Evolutionary conservation across 306 rosid species (phyloP).

Genomic region (Canavalia gladiata): DNA sequence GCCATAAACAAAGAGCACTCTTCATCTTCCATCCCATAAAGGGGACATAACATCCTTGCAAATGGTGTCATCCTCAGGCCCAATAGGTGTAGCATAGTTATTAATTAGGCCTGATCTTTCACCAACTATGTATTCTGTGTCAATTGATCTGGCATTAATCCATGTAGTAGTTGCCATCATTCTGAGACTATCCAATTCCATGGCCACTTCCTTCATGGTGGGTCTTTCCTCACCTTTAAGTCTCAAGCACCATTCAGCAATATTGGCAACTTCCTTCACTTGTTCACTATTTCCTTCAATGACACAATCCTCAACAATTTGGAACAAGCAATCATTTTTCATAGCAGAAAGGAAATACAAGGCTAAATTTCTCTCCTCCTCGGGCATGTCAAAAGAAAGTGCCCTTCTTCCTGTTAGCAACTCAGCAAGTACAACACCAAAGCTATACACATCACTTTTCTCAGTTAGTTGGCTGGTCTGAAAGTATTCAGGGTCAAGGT

Average conservation of each 20-base stretch:
- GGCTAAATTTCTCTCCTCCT: constrained; percentile 41
- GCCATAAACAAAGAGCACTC: not conserved
- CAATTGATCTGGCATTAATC: constrained; percentile 23
- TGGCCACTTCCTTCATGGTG: constrained; percentile 51
- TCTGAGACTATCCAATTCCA: constrained; percentile 46
- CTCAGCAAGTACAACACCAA: constrained; percentile 54
- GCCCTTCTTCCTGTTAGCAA: constrained; percentile 49
- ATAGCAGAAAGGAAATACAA: constrained; percentile 44
- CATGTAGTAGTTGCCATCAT: constrained; percentile 6
- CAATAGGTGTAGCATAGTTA: not conserved
- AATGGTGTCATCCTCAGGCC: constrained; percentile 32
- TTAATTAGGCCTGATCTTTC: constrained; percentile 22
- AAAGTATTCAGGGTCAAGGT: constrained; percentile 53
- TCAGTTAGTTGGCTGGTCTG: constrained; percentile 47
- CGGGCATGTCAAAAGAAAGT: constrained; percentile 36
- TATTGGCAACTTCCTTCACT: constrained; percentile 33
- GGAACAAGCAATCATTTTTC: constrained; percentile 24
- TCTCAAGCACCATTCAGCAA: constrained; percentile 32
- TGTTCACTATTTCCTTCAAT: constrained; percentile 33
- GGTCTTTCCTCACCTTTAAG: constrained; percentile 48
- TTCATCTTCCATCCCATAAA: constrained; percentile 35
- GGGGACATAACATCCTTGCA: constrained; percentile 41
- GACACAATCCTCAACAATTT: constrained; percentile 31
- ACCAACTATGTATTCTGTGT: not conserved
- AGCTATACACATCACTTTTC: constrained; percentile 59